A percentile compares a stretch with the other conserved stretches of the same genome.
These are phyloP conservation scores for Fusarium bulbicola DNA, from an alignment of 2,329 filamentous ascomycete genomes.

Conservation along the genomic window DNA sequence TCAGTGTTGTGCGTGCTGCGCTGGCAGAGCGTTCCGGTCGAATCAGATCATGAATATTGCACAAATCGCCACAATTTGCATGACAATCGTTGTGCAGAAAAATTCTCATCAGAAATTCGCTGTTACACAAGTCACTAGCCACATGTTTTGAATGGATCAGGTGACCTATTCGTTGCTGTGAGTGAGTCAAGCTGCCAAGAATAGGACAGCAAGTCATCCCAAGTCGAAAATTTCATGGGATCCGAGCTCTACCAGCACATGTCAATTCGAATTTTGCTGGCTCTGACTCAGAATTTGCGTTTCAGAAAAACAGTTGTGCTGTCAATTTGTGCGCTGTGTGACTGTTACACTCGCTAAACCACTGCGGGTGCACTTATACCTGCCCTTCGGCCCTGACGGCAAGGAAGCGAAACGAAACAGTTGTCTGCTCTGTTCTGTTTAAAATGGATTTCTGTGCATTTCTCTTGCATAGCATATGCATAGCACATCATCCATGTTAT, in stretches of 20 bases:
- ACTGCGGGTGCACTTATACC: constrained; percentile 4
- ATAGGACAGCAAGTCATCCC: constrained; percentile 1
- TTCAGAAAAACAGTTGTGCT: not conserved
- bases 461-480: constrained; percentile 5
- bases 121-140: constrained; percentile 7
- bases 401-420: not conserved
- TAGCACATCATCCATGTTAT: not conserved
- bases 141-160: constrained; percentile 15
- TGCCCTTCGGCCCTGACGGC: not conserved
- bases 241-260: not conserved
- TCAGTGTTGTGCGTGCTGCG: constrained; percentile 6
- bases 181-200: constrained; percentile 18
- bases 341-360: constrained; percentile 22
- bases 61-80: constrained; percentile 18
- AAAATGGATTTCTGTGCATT: not conserved
- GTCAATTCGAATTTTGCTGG: not conserved
- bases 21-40: not conserved
- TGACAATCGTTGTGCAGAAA: constrained; percentile 7
- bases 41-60: constrained; percentile 15
- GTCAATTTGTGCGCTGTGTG: constrained; percentile 10
- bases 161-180: not conserved
- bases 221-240: not conserved
- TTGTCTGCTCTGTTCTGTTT: not conserved
- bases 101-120: not conserved
- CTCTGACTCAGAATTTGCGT: constrained; percentile 1